A percentile compares a stretch with the other conserved stretches of the same genome.
phyloP scores from a whole-genome alignment of 495 filamentous ascomycete genomes.

The Daldinia decipiens region DNA sequence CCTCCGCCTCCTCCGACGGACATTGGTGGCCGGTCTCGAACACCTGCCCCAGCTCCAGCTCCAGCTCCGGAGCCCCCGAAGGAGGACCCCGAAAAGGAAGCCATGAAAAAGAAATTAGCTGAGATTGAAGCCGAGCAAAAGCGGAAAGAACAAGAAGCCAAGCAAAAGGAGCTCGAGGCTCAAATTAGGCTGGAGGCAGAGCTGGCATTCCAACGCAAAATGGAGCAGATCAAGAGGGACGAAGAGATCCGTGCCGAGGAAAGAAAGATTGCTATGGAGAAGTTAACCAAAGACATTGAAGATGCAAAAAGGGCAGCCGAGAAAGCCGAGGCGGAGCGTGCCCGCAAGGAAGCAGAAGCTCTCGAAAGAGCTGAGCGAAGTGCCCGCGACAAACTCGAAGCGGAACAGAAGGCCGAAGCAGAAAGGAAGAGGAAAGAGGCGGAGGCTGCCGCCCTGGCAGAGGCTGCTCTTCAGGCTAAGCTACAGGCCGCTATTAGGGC shows the following conservation, averaged over 20 bases:
- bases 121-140: constrained; percentile 51
- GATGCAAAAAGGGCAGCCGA: constrained; percentile 57
- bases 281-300: constrained; percentile 52
- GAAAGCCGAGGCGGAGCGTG: constrained; percentile 49
- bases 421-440: constrained; percentile 64
- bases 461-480: constrained; percentile 52
- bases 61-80: constrained; percentile 50
- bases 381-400: constrained; percentile 52
- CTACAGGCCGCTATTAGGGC: constrained; percentile 55
- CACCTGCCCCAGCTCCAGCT: constrained; percentile 52
- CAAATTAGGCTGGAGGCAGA: constrained; percentile 58
- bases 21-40: constrained; percentile 48
- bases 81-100: constrained; percentile 59
- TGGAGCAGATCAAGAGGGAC: constrained; percentile 55
- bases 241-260: constrained; percentile 48
- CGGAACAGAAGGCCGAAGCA: constrained; percentile 58
- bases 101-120: constrained; percentile 54
- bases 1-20: constrained; percentile 61
- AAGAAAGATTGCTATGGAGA: constrained; percentile 47
- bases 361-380: constrained; percentile 49
- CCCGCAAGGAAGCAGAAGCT: constrained; percentile 42
- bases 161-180: constrained; percentile 56
- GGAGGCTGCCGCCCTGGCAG: constrained; percentile 56
- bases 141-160: constrained; percentile 52
- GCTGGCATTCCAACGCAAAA: constrained; percentile 47